Percentiles rank a stretch among this genome's conserved stretches.
Conservation (phyloP, 768 basidiomycete genomes). For the Boletus sp. region DNA sequence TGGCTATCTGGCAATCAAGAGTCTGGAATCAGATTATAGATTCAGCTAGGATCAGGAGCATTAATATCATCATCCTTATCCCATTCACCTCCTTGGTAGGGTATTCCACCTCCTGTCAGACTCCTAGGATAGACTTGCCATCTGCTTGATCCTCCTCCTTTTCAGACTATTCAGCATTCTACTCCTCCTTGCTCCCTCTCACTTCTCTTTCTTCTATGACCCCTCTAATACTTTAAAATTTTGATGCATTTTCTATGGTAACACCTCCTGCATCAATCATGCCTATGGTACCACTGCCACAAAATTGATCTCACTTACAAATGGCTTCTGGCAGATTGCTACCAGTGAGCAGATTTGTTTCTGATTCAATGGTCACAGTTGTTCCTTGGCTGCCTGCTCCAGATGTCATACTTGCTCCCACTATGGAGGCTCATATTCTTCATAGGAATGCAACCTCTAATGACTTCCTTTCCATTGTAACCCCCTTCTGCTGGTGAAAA, state of each 20-base stretch:
- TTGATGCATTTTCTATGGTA: neutral
- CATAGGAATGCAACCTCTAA: conserved; percentile 12
- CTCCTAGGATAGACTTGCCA: too few species aligned
- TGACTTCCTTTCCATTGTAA: conserved; percentile 22
- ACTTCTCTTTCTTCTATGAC: neutral
- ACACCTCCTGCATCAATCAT: neutral
- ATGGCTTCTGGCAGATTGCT: neutral
- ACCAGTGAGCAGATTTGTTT: conserved; percentile 2
- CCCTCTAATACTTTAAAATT: neutral
- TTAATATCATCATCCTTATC: too few species aligned
- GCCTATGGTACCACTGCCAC: too few species aligned
- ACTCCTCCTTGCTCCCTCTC: too few species aligned
- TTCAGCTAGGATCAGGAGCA: too few species aligned
- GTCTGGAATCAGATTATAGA: neutral
- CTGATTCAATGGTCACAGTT: neutral
- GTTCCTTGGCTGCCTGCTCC: neutral
- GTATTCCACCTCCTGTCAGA: too few species aligned
- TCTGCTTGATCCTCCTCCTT: too few species aligned
- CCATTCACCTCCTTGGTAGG: too few species aligned
- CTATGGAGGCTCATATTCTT: conserved; percentile 3
- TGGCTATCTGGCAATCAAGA: neutral
- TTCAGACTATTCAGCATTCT: too few species aligned
- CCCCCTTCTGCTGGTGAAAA: conserved; percentile 20
- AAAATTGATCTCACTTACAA: neutral
- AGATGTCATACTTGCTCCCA: neutral